These are phyloP conservation scores for Beta macrorhiza DNA, from an alignment of 179 eudicot genomes.

Conservation along the genomic window DNA sequence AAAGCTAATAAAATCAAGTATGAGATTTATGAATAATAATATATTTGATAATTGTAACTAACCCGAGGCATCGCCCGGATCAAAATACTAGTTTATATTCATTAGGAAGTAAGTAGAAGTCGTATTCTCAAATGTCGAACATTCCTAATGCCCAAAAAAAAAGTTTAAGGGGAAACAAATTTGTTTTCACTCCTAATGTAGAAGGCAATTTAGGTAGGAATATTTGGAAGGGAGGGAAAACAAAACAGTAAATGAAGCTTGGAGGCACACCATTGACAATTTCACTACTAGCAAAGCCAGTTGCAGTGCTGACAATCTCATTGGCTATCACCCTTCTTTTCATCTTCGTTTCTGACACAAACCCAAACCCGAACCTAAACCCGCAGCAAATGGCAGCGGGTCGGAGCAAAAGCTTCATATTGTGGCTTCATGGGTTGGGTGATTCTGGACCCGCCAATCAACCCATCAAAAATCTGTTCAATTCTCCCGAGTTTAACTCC, in stretches of 20 bases:
- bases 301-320: conserved; percentile 35
- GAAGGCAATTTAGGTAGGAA: neutral
- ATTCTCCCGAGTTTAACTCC: conserved; percentile 62
- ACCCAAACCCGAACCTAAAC: conserved; percentile 20
- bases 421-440: conserved; percentile 97
- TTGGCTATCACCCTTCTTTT: conserved; percentile 42
- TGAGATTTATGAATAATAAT: too few species aligned
- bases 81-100: too few species aligned
- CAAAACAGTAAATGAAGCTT: conserved; percentile 18
- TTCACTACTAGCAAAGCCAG: conserved; percentile 27
- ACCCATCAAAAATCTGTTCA: conserved; percentile 74
- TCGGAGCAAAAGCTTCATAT: conserved; percentile 53
- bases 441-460: conserved; percentile 95
- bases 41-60: too few species aligned
- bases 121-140: too few species aligned
- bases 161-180: too few species aligned
- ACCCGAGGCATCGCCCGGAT: too few species aligned
- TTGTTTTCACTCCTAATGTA: too few species aligned
- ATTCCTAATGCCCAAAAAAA: too few species aligned
- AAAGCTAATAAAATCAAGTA: too few species aligned
- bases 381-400: conserved; percentile 27
- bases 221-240: neutral
- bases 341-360: conserved; percentile 25
- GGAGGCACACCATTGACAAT: neutral
- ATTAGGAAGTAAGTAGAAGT: too few species aligned